Evolutionary conservation across 1,284 basidiomycete genomes (phyloP), one percentile per base, ranked within the genome.

Genomic region (Marasmius fiardii): DNA sequence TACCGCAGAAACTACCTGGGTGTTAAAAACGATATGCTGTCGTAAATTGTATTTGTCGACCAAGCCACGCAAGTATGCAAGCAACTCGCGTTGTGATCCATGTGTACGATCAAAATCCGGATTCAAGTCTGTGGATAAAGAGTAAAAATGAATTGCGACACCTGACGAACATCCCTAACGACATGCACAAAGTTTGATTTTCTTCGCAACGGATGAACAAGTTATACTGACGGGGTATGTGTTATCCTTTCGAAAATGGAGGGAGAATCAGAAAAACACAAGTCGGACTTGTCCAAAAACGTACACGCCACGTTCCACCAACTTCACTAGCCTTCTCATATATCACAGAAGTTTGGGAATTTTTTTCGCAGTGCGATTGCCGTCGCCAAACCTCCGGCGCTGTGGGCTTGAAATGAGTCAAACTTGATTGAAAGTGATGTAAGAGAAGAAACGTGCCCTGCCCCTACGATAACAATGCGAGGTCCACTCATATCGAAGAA

Each of bases 281-380:
- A 35, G 4, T 31, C 10, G 4, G 26, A 52, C 31, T 33, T 23
- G 28, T 20, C 12, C 33, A 34, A n/a, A 21, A 18, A 61, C 68
- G 34, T 49, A 74, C 73, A 54, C 70, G 60, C 73, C 73, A 74
- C 3, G 73, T 74, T 43, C 72, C 73, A 21, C 73, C 73, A 26
- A 74, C 62, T n/a, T 67, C 68, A 1, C 50, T 33, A 1, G 62
- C 64, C 51, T 70, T 70, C 55, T 74, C 73, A 33, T 67, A 72
- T 18, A 74, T 70, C 72, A 44, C 43, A 21, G 72, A 71, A 45
- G 68, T 69, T 1, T 20, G 55, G 55, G 18, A 75, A 65, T 51
- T 67, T 63, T n/a, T 64, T 62, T 52, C 68, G 68, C 33, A 74
- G 60, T 6, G 63, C 59, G 37, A 74, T 71, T 3, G 67, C 71